Evolutionary conservation across 805 yeast species (phyloP), one percentile per base, ranked within the genome.

Genomic region (Candida germanica): DNA sequence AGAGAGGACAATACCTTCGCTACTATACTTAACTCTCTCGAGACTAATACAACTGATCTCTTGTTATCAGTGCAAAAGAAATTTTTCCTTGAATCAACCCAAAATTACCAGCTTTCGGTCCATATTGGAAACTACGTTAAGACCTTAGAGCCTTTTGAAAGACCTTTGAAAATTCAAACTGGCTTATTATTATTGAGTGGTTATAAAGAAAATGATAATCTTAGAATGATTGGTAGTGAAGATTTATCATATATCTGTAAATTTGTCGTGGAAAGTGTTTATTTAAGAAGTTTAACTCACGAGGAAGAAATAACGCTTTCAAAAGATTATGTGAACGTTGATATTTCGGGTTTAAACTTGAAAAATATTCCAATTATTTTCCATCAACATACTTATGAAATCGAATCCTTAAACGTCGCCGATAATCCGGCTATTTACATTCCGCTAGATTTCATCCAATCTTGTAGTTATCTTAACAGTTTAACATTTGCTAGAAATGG

Each of bases 331-430:
- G 79, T 80, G 15, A 78, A 80, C 54, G 94, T 87, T 8, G 78
- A 85, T 54, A 69, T 88, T 42, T 74, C 80, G 25, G 77, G 83
- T 37, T 73, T 83, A 66, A 81, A 83, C 48, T 65, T 89, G 38
- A 87, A 86, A 43, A 86, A 87, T 13, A 84, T 91, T 6, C 97
- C 97, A 0, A 83, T 87, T 36, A 72, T 83, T 19, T 76, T 89
- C 44, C 87, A 83, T 54, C 84, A 79, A 47, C 85, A 79, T 41
- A 85, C 95, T 0, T 75, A 81, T 38, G 91, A 86, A 43, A 87
- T 89, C 39, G 84, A 83, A 48, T 72, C 80, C 42, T 67, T 89
- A 42, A 91, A 89, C 57, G 87, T 87, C 6, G 83, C 94, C 2
- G 78, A 83, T 44, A 89, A 89, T 54, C 95, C 96, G 3, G 83